Base-by-base conservation (phyloP, 106 monocot genomes). In the Ottelia alismoides region DNA sequence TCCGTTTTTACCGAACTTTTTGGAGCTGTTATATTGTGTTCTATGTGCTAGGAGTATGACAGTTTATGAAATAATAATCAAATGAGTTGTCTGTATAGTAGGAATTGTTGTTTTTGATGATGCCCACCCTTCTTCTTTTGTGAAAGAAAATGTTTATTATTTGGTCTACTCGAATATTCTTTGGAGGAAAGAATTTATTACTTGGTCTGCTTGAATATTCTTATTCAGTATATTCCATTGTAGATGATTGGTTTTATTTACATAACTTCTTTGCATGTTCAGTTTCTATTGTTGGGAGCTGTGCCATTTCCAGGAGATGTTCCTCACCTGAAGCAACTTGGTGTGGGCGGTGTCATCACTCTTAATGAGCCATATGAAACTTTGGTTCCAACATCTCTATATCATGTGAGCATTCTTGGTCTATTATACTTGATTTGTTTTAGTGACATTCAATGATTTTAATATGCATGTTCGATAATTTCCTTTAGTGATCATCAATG, bases 281-380 rank as follows among this genome's bases (percentile, higher is more conserved):
- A 96, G 96, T 82, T 81, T 70, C 61, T 96, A 31, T 45, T 96
- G 54, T 63, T 96, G 70, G 96, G 96, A 49, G 96, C 96, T 52
- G 96, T 96, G 63, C 96, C 96, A 18, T 96, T 96, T 57, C 88
- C 88, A 49, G 68, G 64, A 47, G 83, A 89, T 67, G 85, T 96
- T 59, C 78, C 77, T 61, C 76, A 61, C 31, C 67, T 98, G 26
- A 85, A 98, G 72, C 66, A 70, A 63, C 76, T 98, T 68, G 96
- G 89, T 55, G 96, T 96, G 25, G 49, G 57, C 50, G 88, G 89
- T 50, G 96, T 96, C 7, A 70, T 96, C 29, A 85, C 96, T 25
- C 55, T 96, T 25, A 96, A 89, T 61, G 88, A 96, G 63, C 76
- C 88, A 25, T 96, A 89, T 67, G 96, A 96, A 67, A 89, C 85